Evolutionary conservation across 2,329 filamentous ascomycete genomes (phyloP).

Genomic region (Allantophomopsis lycopodina): DNA sequence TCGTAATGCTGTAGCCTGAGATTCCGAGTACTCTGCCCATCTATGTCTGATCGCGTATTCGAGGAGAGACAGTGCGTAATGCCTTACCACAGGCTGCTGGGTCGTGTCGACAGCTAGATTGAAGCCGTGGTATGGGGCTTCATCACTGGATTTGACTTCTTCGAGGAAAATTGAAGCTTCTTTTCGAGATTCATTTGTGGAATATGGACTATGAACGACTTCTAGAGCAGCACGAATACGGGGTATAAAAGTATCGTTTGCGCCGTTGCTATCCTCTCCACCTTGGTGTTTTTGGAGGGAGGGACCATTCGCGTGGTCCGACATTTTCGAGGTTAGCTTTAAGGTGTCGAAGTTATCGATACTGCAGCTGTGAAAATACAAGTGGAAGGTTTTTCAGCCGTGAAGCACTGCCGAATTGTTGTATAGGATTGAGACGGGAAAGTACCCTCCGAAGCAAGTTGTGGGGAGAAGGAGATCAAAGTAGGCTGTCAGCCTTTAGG

Average conservation of each 20-base stretch:
- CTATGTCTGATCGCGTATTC: slow-evolving; percentile 81
- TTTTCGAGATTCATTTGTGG: slow-evolving; percentile 67
- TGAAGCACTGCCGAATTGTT: no score
- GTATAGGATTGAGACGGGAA: no score
- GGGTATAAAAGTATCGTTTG: slow-evolving; percentile 13
- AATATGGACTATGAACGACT: slow-evolving; percentile 72
- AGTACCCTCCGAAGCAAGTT: no score
- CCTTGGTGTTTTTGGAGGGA: no score
- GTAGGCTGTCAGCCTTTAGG: no score
- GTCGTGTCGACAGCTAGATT: slow-evolving; percentile 61
- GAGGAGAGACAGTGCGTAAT: slow-evolving; percentile 86
- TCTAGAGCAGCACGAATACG: slow-evolving; percentile 76
- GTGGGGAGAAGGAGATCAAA: no score
- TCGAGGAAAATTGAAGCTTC: slow-evolving; percentile 82
- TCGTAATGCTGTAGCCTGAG: slow-evolving; percentile 56
- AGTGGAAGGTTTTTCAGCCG: no score
- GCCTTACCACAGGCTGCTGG: slow-evolving; percentile 72
- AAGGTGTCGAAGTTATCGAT: no score
- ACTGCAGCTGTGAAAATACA: no score
- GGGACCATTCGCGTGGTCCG: no score
- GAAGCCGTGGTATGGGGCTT: slow-evolving; percentile 78
- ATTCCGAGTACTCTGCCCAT: slow-evolving; percentile 59
- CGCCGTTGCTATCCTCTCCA: no score
- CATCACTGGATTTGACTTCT: slow-evolving; percentile 61
- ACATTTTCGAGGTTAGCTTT: no score